Percentiles rank a stretch among this genome's conserved stretches.
phyloP scores from a whole-genome alignment of 2,329 filamentous ascomycete genomes.

The Atkinsonella texensis region DNA sequence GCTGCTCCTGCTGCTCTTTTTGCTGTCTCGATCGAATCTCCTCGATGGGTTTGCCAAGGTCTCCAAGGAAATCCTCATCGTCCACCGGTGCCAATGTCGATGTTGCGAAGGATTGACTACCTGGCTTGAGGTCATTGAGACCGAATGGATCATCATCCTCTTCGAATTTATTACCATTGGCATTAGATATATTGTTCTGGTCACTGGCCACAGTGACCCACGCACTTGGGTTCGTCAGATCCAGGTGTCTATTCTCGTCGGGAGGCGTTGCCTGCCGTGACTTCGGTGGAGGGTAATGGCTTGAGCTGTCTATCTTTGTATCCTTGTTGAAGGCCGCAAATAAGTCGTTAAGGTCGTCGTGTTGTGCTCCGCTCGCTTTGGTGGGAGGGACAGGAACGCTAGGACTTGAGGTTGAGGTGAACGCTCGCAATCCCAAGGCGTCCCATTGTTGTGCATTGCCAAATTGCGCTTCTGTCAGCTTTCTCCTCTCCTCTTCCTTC shows the following conservation, averaged over 20 bases:
- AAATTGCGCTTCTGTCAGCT: conserved; percentile 64
- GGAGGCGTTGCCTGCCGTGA: conserved; percentile 34
- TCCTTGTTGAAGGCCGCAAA: conserved; percentile 56
- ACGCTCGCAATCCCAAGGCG: conserved; percentile 45
- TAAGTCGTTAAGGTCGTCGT: conserved; percentile 42
- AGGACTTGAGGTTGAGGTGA: conserved; percentile 28
- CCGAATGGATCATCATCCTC: conserved; percentile 89
- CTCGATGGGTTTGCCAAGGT: conserved; percentile 52
- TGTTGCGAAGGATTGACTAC: conserved; percentile 13
- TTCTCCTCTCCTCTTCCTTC: conserved; percentile 63
- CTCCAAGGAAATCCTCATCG: conserved; percentile 54
- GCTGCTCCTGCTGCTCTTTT: neutral
- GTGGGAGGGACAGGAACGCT: conserved; percentile 13
- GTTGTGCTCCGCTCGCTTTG: conserved; percentile 6
- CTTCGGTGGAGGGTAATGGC: conserved; percentile 46
- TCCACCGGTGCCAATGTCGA: conserved; percentile 27
- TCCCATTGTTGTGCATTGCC: conserved; percentile 70
- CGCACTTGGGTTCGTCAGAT: conserved; percentile 41
- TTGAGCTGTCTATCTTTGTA: conserved; percentile 55
- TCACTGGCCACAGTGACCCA: conserved; percentile 29
- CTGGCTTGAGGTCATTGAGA: conserved; percentile 48
- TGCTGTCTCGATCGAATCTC: conserved; percentile 34
- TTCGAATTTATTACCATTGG: conserved; percentile 27
- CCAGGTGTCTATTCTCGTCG: conserved; percentile 26
- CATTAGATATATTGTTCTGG: neutral